phyloP scores from a whole-genome alignment of 2,329 filamentous ascomycete species.

The Colletotrichum magnum region DNA sequence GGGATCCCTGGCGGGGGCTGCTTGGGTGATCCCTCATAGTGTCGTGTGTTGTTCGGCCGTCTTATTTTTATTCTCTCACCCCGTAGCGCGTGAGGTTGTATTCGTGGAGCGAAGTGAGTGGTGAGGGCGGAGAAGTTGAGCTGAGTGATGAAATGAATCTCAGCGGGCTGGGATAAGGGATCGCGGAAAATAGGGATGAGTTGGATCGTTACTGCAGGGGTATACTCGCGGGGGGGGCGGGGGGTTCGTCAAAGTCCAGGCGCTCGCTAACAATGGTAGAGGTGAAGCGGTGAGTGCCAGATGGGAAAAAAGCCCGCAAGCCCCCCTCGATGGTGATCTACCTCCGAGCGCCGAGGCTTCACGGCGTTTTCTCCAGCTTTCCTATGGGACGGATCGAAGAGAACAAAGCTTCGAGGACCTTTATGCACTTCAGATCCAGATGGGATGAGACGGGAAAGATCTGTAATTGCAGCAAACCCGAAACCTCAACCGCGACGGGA shows the following conservation, averaged over 20 bases:
- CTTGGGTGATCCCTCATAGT: conserved; percentile 33
- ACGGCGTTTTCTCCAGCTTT: too few relatives aligned
- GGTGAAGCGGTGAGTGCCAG: conserved; percentile 17
- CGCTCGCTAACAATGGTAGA: background rate
- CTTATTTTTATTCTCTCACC: background rate
- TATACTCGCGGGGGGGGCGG: too few relatives aligned
- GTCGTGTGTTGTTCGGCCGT: background rate
- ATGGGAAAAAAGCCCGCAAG: conserved; percentile 30
- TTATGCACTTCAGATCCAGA: too few relatives aligned
- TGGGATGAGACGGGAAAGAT: background rate
- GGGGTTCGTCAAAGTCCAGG: too few relatives aligned
- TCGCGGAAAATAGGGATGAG: background rate
- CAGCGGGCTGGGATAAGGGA: conserved; percentile 19
- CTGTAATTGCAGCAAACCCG: background rate
- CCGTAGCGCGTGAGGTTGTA: too few relatives aligned
- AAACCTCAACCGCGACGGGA: background rate
- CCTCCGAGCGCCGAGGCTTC: background rate
- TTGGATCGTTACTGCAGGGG: background rate
- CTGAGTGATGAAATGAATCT: background rate
- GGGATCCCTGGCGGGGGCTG: conserved; percentile 29
- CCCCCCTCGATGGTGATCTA: background rate
- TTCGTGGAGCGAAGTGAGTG: too few relatives aligned
- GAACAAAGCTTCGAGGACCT: too few relatives aligned
- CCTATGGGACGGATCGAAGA: too few relatives aligned
- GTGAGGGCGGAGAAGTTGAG: too few relatives aligned